phyloP scores from a whole-genome alignment of 2,329 filamentous ascomycete genomes.

The Coniochaeta sp. region DNA sequence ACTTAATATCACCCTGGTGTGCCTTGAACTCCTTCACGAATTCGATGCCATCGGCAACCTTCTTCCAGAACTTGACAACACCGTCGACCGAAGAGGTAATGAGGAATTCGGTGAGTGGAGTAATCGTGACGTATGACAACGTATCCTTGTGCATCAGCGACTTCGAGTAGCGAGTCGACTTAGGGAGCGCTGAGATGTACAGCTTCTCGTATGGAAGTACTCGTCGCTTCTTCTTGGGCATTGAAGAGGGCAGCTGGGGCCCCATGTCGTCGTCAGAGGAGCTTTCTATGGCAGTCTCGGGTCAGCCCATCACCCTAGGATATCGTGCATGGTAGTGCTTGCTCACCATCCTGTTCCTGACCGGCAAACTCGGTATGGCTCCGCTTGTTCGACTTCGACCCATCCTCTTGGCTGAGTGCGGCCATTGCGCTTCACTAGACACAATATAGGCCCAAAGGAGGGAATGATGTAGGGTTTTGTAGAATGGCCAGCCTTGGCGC shows the following conservation, averaged over 20 bases:
- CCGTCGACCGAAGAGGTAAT: conserved; percentile 92
- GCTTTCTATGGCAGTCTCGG: conserved; percentile 35
- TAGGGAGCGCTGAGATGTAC: conserved; percentile 83
- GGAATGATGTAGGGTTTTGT: background rate
- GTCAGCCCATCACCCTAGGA: conserved; percentile 1
- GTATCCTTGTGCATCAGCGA: conserved; percentile 99
- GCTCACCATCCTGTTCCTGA: conserved; percentile 33
- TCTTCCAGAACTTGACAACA: conserved; percentile 99
- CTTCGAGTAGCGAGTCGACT: conserved; percentile 76
- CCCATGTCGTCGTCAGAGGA: conserved; percentile 92
- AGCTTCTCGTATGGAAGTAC: conserved; percentile 92
- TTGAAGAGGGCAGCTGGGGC: conserved; percentile 75
- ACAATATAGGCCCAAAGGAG: too few relatives aligned
- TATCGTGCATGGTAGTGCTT: background rate
- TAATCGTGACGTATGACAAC: conserved; percentile 78
- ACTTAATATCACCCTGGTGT: conserved; percentile 76
- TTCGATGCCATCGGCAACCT: conserved; percentile 80
- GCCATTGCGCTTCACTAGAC: conserved; percentile 17
- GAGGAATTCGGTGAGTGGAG: conserved; percentile 86
- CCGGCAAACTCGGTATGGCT: conserved; percentile 48
- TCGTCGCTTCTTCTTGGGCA: conserved; percentile 82
- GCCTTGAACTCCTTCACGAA: conserved; percentile 98
- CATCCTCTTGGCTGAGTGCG: conserved; percentile 17
- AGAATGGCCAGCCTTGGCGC: background rate
- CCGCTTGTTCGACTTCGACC: conserved; percentile 39